These are phyloP conservation scores for Calamus simplicifolius DNA, from an alignment of 176 grass and related monocot species.

Conservation along the genomic window DNA sequence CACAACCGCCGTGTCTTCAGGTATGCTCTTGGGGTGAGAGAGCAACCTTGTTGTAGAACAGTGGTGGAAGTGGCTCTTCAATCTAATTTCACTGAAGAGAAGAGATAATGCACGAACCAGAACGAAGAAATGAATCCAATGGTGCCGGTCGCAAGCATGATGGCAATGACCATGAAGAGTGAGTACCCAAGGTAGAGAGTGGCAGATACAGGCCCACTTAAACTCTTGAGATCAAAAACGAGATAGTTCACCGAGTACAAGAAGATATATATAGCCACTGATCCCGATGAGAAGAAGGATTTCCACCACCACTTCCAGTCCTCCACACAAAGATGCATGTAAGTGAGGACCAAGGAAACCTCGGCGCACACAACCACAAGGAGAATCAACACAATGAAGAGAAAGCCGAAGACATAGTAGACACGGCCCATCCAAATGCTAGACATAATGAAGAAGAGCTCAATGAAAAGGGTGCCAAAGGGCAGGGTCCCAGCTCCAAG, in stretches of 20 bases:
- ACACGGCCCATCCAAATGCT: conserved; percentile 50
- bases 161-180: conserved; percentile 32
- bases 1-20: too few species aligned
- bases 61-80: conserved; percentile 2
- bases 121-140: conserved; percentile 41
- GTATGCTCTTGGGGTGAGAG: neutral
- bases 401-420: conserved; percentile 44
- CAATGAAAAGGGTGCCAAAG: conserved; percentile 52
- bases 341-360: conserved; percentile 40
- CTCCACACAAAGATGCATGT: conserved; percentile 52
- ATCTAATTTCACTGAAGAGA: conserved; percentile 42
- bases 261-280: conserved; percentile 44
- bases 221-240: conserved; percentile 36
- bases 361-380: conserved; percentile 40
- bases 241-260: conserved; percentile 44
- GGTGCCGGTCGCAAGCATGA: conserved; percentile 46
- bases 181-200: conserved; percentile 43
- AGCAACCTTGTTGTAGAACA: neutral
- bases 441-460: conserved; percentile 51
- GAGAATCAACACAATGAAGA: conserved; percentile 34
- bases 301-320: conserved; percentile 59
- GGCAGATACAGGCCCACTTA: conserved; percentile 33
- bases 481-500: conserved; percentile 40
- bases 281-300: conserved; percentile 46
- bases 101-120: conserved; percentile 40